A percentile compares a stretch with the other conserved stretches of the same genome.
Conservation (phyloP, 2,329 filamentous ascomycete species). For the Exophiala sideris region DNA sequence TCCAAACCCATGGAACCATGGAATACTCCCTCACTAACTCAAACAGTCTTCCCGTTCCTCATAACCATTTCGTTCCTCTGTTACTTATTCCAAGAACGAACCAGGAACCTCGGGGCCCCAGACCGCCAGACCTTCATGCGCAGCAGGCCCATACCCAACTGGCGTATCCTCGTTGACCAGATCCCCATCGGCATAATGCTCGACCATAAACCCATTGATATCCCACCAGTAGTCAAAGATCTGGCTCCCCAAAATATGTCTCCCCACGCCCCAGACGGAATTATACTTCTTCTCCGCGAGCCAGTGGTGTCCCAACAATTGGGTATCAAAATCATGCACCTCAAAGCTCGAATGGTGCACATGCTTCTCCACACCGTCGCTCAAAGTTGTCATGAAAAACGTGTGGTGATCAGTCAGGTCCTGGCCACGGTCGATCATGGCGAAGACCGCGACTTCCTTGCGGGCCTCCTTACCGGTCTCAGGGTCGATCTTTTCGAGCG, state of each 20-base stretch:
- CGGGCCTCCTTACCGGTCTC: conserved; percentile 14
- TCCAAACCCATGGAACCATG: no score
- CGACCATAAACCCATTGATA: conserved; percentile 56
- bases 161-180: conserved; percentile 33
- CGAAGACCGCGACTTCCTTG: conserved; percentile 43
- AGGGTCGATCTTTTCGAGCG: conserved; percentile 19
- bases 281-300: conserved; percentile 60
- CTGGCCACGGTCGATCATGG: conserved; percentile 49
- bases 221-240: conserved; percentile 62
- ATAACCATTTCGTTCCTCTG: no score
- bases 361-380: conserved; percentile 38
- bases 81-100: conserved; percentile 32
- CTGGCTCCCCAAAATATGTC: conserved; percentile 67
- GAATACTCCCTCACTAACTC: no score
- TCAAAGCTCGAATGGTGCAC: conserved; percentile 69
- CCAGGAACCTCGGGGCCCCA: conserved; percentile 37
- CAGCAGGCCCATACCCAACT: conserved; percentile 34
- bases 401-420: conserved; percentile 51
- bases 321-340: conserved; percentile 69
- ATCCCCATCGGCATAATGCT: conserved; percentile 71
- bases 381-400: conserved; percentile 45
- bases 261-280: conserved; percentile 67
- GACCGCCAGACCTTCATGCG: conserved; percentile 34
- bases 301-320: conserved; percentile 69
- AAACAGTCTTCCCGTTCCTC: no score